Conservation (phyloP, 164 flowering plant genomes). For the Umbilicus rupestris region DNA sequence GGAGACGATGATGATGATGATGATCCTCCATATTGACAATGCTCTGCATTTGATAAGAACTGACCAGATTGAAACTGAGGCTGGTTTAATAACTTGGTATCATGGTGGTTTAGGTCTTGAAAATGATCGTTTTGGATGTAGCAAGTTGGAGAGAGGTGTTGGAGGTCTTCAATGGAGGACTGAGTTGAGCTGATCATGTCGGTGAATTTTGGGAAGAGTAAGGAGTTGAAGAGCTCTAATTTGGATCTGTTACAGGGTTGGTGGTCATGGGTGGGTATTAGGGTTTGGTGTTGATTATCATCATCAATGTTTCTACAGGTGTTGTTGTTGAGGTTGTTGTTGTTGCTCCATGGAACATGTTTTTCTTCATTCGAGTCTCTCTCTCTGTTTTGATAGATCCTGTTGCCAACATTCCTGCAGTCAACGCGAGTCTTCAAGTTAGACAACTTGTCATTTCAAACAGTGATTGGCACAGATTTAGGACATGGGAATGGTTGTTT, state of each 20-base stretch:
- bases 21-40: conserved; percentile 14
- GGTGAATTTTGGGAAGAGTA: conserved; percentile 25
- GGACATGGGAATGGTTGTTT: too few relatives aligned
- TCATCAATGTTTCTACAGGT: neutral
- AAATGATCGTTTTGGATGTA: conserved; percentile 11
- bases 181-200: conserved; percentile 19
- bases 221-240: conserved; percentile 11
- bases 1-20: conserved; percentile 7
- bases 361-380: neutral
- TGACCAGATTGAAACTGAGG: conserved; percentile 26
- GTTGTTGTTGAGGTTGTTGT: too few relatives aligned
- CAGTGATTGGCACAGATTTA: neutral
- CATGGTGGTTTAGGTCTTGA: conserved; percentile 11
- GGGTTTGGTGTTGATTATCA: neutral
- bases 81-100: conserved; percentile 15
- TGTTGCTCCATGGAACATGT: neutral
- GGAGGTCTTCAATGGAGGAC: conserved; percentile 12
- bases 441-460: neutral
- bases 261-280: neutral
- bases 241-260: conserved; percentile 28
- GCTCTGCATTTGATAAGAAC: conserved; percentile 13
- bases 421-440: neutral
- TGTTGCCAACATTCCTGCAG: conserved; percentile 1
- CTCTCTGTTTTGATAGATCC: neutral
- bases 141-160: conserved; percentile 11